Evolutionary conservation across 148 eudicot genomes (phyloP), one percentile per base, ranked within the genome.

Genomic region (Diospyros lotus): DNA sequence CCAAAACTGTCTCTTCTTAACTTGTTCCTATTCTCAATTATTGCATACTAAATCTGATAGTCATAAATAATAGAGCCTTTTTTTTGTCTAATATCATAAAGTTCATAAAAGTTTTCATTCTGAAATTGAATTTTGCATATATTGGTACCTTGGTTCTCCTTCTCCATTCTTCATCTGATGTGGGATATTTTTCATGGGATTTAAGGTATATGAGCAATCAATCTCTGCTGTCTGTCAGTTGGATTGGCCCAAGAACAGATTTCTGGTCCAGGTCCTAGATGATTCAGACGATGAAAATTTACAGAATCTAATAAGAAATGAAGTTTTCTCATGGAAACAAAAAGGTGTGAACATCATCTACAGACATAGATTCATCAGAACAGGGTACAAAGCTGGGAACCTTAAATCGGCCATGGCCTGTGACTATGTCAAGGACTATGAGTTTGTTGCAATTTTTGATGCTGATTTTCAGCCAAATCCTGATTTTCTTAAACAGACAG

Each of bases 371-470:
- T 85, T 86, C 63, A 73, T 76, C 68, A 79, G 92, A 76, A 85
- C 88, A 8, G 92, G 92, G 6, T 89, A 89, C 73, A 89, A 89
- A 78, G 92, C 92, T 0, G 92, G 92, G 71, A 89, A 86, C 76
- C 85, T 89, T 51, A 87, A 89, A 75, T 86, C 92, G 15, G 92
- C 92, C 66, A 89, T 89, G 92, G 53, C 81, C 15, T 86, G 92
- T 81, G 89, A 87, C 62, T 89, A 86, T 80, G 87, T 89, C 66
- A 85, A 84, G 67, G 86, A 89, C 79, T 86, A 89, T 38, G 92
- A 89, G 65, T 89, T 86, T 71, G 92, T 87, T 9, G 82, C 90
- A 6, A 89, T 89, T 6, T 81, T 89, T 45, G 92, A 89, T 76
- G 92, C 92, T 9, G 92, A 89, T 48, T 89, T 89, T 69, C 90